Conservation (phyloP, 768 basidiomycete genomes). For the Floccularia luteovirens region DNA sequence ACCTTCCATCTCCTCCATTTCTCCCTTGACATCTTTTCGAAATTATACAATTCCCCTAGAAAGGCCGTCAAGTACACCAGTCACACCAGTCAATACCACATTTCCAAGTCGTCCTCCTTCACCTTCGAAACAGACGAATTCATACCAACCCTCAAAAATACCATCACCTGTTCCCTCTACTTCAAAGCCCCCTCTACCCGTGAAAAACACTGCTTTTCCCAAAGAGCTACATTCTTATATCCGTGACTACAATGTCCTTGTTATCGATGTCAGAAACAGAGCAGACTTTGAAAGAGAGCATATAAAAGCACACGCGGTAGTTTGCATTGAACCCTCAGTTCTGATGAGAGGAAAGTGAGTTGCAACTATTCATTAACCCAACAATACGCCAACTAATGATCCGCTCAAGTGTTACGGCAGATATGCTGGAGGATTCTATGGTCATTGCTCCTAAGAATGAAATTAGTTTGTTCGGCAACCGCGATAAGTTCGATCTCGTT, state of each 20-base stretch:
- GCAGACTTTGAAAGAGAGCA: constrained; percentile 71
- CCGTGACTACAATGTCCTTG: constrained; percentile 49
- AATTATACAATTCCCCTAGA: constrained; percentile 36
- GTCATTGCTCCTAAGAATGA: constrained; percentile 65
- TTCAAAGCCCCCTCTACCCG: constrained; percentile 35
- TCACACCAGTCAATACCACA: constrained; percentile 46
- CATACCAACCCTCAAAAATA: constrained; percentile 23
- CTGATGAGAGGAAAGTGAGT: constrained; percentile 57
- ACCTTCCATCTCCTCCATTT: constrained; percentile 14
- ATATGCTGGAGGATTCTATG: constrained; percentile 68
- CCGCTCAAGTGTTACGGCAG: constrained; percentile 49
- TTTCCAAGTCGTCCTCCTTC: constrained; percentile 62
- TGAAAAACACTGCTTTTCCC: constrained; percentile 52
- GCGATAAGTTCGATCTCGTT: constrained; percentile 84
- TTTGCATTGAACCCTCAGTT: constrained; percentile 83
- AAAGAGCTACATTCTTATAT: constrained; percentile 54
- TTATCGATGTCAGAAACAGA: constrained; percentile 80
- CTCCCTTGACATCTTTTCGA: constrained; percentile 21
- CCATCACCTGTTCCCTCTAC: constrained; percentile 22
- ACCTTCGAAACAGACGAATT: constrained; percentile 27
- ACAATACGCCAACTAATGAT: constrained; percentile 3
- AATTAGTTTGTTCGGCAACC: constrained; percentile 67
- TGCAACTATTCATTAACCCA: constrained; percentile 21
- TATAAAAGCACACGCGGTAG: constrained; percentile 58
- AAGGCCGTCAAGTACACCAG: constrained; percentile 66